Evolutionary conservation across 164 flowering plant species (phyloP).

Genomic region (Amborella trichopoda): DNA sequence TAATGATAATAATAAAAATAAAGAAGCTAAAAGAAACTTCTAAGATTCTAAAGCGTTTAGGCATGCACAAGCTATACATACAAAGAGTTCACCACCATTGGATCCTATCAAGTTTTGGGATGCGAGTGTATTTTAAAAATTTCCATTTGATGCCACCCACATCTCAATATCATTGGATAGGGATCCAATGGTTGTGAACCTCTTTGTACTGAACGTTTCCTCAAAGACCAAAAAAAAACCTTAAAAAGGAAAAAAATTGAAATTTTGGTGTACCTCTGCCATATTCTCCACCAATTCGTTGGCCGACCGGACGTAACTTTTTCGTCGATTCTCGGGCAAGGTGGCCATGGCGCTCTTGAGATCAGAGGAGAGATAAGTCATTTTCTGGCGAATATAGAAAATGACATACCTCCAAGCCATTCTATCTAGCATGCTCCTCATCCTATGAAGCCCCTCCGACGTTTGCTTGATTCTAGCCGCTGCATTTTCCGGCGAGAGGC

Average conservation of each 20-base stretch:
- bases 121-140: too few relatives aligned
- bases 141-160: background rate
- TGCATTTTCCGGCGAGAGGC: conserved; percentile 77
- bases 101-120: too few relatives aligned
- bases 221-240: background rate
- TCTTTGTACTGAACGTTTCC: background rate
- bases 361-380: conserved; percentile 59
- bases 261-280: conserved; percentile 47
- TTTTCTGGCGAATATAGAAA: conserved; percentile 58
- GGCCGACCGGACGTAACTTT: conserved; percentile 40
- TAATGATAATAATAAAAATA: too few relatives aligned
- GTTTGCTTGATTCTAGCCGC: conserved; percentile 68
- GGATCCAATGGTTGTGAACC: too few relatives aligned
- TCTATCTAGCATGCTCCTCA: conserved; percentile 73
- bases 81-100: too few relatives aligned
- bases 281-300: conserved; percentile 78
- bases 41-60: too few relatives aligned
- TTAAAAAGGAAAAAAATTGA: background rate
- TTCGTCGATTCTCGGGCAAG: conserved; percentile 37
- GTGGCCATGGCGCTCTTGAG: conserved; percentile 46
- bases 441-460: conserved; percentile 61
- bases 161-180: background rate
- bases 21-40: too few relatives aligned
- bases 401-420: conserved; percentile 81
- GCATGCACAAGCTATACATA: too few relatives aligned